A percentile compares a stretch with the other conserved stretches of the same genome.
These are phyloP conservation scores for Botrytis hyacinthi DNA, from an alignment of 2,329 filamentous ascomycete genomes.

Conservation along the genomic window DNA sequence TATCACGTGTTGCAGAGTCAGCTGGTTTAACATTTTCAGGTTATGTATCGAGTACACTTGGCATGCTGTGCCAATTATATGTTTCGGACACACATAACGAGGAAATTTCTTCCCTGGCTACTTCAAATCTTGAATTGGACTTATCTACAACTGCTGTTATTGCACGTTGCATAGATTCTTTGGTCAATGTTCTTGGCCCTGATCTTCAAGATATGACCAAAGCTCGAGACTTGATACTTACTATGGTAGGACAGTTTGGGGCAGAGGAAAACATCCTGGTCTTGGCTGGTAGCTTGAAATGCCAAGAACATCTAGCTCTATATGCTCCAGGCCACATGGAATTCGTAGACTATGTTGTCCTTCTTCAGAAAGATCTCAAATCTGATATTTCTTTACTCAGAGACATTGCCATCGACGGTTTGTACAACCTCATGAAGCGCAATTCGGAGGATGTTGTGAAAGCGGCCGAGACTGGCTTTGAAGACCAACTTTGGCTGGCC, in stretches of 20 bases:
- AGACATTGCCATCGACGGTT: conserved; percentile 78
- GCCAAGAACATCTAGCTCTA: conserved; percentile 85
- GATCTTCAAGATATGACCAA: conserved; percentile 92
- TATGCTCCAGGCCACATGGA: conserved; percentile 88
- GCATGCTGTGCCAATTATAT: conserved; percentile 92
- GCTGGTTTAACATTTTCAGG: conserved; percentile 88
- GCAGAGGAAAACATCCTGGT: conserved; percentile 69
- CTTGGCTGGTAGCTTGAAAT: conserved; percentile 74
- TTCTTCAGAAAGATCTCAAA: conserved; percentile 74
- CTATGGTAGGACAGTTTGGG: conserved; percentile 78
- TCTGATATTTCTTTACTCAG: conserved; percentile 67
- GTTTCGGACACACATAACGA: conserved; percentile 87
- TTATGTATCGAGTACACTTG: conserved; percentile 85
- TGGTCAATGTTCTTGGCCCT: conserved; percentile 93
- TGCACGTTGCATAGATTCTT: conserved; percentile 85
- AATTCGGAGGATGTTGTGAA: conserved; percentile 79
- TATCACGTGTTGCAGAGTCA: conserved; percentile 84
- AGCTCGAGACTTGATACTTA: conserved; percentile 88
- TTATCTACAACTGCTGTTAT: conserved; percentile 79
- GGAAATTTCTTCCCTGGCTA: conserved; percentile 74
- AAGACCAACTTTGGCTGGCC: conserved; percentile 88
- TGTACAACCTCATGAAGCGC: conserved; percentile 94
- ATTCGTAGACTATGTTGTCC: conserved; percentile 77
- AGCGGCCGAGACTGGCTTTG: conserved; percentile 73
- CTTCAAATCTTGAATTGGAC: conserved; percentile 87